Conservation (phyloP, 2,329 filamentous ascomycete genomes). For the Epicoccum sorghinum region DNA sequence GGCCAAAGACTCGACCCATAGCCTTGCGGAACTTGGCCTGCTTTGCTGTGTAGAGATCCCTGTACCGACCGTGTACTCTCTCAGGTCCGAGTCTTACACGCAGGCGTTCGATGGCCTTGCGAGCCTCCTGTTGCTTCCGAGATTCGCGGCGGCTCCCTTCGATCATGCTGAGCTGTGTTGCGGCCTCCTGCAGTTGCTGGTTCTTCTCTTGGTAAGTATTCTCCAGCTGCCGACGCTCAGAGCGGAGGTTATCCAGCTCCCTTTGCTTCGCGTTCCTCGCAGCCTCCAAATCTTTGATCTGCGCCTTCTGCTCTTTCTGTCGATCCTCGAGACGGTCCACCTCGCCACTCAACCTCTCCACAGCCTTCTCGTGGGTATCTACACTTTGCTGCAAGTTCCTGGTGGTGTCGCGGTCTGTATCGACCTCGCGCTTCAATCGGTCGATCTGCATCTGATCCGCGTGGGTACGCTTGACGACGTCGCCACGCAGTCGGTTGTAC, state of each 20-base stretch:
- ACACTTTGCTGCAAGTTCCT: constrained; percentile 89
- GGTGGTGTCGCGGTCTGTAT: constrained; percentile 88
- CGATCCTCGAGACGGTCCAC: constrained; percentile 71
- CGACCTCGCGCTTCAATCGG: constrained; percentile 84
- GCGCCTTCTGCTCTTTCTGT: constrained; percentile 65
- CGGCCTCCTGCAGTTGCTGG: constrained; percentile 84
- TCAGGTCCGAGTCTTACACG: constrained; percentile 86
- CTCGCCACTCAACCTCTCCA: constrained; percentile 76
- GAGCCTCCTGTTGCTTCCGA: constrained; percentile 77
- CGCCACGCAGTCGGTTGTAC: constrained; percentile 82
- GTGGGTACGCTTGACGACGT: constrained; percentile 83
- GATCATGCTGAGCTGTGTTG: constrained; percentile 80
- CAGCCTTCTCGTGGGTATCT: constrained; percentile 74
- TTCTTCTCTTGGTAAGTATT: constrained; percentile 88
- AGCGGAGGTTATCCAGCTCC: constrained; percentile 71
- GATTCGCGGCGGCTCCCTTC: constrained; percentile 86
- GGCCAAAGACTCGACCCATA: constrained; percentile 87
- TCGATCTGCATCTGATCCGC: constrained; percentile 82
- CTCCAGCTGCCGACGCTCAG: constrained; percentile 59
- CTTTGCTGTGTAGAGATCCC: constrained; percentile 92
- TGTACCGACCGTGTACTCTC: constrained; percentile 81
- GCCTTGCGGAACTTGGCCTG: constrained; percentile 96
- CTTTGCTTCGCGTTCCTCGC: constrained; percentile 91
- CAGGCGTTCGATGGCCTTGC: constrained; percentile 82
- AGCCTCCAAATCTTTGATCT: constrained; percentile 70